phyloP scores from a whole-genome alignment of 2,329 filamentous ascomycete species.

The Botrytis pseudocinerea region DNA sequence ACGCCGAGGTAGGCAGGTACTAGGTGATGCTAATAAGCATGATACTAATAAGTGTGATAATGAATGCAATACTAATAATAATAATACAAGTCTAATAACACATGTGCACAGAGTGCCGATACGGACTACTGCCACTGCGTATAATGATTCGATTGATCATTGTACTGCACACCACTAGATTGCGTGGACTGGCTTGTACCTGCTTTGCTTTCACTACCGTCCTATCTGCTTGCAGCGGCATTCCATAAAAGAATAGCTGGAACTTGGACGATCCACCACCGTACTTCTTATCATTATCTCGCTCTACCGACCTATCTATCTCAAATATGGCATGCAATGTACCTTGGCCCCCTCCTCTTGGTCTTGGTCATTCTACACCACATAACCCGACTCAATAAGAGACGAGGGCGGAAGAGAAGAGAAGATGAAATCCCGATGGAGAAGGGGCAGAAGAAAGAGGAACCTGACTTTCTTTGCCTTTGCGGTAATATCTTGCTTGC shows the following conservation, averaged over 20 bases:
- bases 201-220: constrained; percentile 4
- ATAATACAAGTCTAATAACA: too few relatives aligned
- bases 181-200: neutral
- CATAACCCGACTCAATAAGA: too few relatives aligned
- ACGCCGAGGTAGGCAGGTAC: neutral
- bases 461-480: neutral
- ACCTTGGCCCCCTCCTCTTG: too few relatives aligned
- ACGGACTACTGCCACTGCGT: neutral
- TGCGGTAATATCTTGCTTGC: constrained; percentile 12
- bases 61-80: too few relatives aligned
- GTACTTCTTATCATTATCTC: neutral
- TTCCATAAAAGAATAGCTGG: constrained; percentile 3
- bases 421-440: too few relatives aligned
- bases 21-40: neutral
- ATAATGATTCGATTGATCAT: too few relatives aligned
- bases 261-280: neutral
- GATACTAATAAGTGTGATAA: too few relatives aligned
- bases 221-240: constrained; percentile 9
- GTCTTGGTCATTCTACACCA: too few relatives aligned
- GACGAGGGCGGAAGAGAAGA: too few relatives aligned
- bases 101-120: neutral
- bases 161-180: neutral
- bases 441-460: neutral
- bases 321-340: neutral
- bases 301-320: neutral